Conservation (phyloP, 768 basidiomycete genomes). For the Boletus speciosus region DNA sequence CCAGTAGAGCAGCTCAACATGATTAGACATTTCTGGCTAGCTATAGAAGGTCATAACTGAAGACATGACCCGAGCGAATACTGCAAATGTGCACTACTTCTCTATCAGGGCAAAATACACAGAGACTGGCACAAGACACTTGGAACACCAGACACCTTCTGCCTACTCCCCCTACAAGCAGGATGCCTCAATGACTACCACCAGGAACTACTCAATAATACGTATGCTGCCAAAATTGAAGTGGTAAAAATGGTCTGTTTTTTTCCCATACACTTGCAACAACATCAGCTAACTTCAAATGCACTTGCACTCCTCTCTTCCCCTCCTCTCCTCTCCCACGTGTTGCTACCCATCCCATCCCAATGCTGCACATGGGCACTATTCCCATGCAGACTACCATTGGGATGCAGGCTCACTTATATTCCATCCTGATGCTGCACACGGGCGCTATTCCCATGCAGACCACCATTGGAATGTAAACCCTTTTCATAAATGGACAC, state of each 20-base stretch:
- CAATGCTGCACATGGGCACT: too few relatives aligned
- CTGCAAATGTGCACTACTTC: background rate
- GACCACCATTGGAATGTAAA: too few relatives aligned
- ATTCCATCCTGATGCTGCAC: too few relatives aligned
- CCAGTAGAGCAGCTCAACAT: accelerated
- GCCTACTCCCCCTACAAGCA: accelerated
- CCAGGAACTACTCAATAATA: background rate
- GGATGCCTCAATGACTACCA: background rate
- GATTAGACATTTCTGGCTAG: background rate
- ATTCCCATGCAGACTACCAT: too few relatives aligned
- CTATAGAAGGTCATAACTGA: background rate
- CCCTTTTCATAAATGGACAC: too few relatives aligned
- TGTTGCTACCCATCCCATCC: too few relatives aligned
- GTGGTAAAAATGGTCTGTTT: background rate
- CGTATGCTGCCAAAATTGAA: background rate
- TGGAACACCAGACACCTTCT: background rate
- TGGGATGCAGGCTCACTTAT: too few relatives aligned
- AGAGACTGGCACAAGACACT: background rate
- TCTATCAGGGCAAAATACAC: background rate
- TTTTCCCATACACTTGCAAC: too few relatives aligned
- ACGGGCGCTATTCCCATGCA: too few relatives aligned
- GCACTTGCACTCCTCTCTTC: too few relatives aligned
- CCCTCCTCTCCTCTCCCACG: too few relatives aligned
- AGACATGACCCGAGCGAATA: background rate
- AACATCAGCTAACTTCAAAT: too few relatives aligned